Conservation (phyloP, 2,329 filamentous ascomycete genomes). For the Fusarium penzigii region DNA sequence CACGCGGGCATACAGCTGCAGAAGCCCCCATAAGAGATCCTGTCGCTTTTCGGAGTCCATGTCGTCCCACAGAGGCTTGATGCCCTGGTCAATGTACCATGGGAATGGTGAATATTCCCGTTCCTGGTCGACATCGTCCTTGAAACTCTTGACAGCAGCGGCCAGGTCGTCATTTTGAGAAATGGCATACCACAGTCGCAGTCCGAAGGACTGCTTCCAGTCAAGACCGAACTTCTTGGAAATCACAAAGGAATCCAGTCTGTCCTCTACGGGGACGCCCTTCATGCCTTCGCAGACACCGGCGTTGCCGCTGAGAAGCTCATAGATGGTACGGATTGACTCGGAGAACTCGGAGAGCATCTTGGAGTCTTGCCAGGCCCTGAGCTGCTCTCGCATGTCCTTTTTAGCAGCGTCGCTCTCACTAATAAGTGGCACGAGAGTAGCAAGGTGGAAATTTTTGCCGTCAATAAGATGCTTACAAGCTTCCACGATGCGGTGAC, state of each 20-base stretch:
- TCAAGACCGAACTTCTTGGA: constrained; percentile 82
- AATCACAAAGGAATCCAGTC: constrained; percentile 76
- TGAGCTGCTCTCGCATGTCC: constrained; percentile 78
- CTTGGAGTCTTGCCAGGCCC: constrained; percentile 80
- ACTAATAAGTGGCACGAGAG: constrained; percentile 80
- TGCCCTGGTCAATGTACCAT: constrained; percentile 65
- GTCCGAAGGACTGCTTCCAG: constrained; percentile 91
- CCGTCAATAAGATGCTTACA: constrained; percentile 76
- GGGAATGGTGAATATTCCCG: constrained; percentile 73
- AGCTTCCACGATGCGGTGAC: constrained; percentile 77
- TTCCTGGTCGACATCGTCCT: constrained; percentile 70
- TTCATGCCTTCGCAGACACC: constrained; percentile 78
- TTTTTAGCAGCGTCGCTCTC: constrained; percentile 67
- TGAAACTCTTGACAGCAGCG: constrained; percentile 71
- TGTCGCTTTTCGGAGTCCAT: constrained; percentile 60
- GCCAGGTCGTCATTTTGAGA: constrained; percentile 68
- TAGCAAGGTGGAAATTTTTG: constrained; percentile 81
- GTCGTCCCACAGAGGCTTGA: constrained; percentile 62
- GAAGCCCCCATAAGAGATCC: constrained; percentile 82
- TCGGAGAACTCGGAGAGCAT: constrained; percentile 86
- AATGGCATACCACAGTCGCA: constrained; percentile 87
- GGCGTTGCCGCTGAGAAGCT: constrained; percentile 86
- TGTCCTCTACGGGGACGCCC: constrained; percentile 74
- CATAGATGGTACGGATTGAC: constrained; percentile 82
- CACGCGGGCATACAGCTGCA: constrained; percentile 75